phyloP scores from a whole-genome alignment of 192 early-diverging fungal species.

The Backusella luteola region DNA sequence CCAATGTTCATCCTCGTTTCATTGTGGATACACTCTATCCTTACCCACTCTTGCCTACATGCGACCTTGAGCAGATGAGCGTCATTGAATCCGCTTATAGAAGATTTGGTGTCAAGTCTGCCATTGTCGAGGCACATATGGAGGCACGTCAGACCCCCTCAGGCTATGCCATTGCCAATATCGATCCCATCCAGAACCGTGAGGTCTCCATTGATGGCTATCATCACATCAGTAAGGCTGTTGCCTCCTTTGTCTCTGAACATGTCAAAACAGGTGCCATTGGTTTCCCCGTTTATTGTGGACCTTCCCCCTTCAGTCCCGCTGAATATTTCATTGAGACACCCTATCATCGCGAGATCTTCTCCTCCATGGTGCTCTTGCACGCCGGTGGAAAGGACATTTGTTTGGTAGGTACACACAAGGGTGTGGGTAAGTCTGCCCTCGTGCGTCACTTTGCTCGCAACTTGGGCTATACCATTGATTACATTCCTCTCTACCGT shows the following conservation, averaged over 20 bases:
- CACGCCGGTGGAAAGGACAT: constrained; percentile 63
- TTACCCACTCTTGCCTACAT: constrained; percentile 55
- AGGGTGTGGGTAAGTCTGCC: constrained; percentile 74
- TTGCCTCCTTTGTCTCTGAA: constrained; percentile 21
- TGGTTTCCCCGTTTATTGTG: constrained; percentile 36
- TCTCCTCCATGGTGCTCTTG: constrained; percentile 53
- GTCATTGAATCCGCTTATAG: constrained; percentile 61
- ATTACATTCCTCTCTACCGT: constrained; percentile 71
- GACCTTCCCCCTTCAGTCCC: constrained; percentile 40
- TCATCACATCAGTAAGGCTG: constrained; percentile 36
- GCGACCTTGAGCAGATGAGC: constrained; percentile 54
- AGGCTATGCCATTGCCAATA: constrained; percentile 39
- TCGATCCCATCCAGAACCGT: constrained; percentile 24
- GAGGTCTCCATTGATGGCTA: constrained; percentile 34
- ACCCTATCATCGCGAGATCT: constrained; percentile 48
- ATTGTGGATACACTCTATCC: constrained; percentile 61
- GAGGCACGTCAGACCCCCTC: constrained; percentile 46
- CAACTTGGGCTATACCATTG: constrained; percentile 55
- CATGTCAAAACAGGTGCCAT: constrained; percentile 6
- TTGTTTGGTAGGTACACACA: constrained; percentile 63
- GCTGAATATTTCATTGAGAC: constrained; percentile 61
- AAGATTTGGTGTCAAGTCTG: constrained; percentile 50
- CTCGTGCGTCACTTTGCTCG: constrained; percentile 55
- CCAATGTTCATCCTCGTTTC: constrained; percentile 48
- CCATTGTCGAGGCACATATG: constrained; percentile 39